These are phyloP conservation scores for Ustilago vetiveriae DNA, from an alignment of 1,284 basidiomycete genomes.

Conservation along the genomic window DNA sequence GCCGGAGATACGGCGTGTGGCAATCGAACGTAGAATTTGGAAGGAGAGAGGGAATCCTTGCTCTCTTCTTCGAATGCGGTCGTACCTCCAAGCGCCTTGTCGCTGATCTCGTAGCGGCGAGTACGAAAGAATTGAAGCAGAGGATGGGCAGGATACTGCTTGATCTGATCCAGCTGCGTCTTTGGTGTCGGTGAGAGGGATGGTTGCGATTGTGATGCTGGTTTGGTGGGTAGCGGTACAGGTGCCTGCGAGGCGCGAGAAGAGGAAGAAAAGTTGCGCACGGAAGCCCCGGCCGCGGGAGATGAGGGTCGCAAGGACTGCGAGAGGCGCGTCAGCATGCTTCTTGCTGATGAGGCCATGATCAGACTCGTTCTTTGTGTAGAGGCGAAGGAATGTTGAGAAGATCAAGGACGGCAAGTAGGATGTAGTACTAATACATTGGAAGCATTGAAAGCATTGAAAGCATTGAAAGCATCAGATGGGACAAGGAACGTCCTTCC, in stretches of 20 bases:
- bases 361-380: neutral
- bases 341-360: slow-evolving; percentile 20
- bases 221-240: slow-evolving; percentile 29
- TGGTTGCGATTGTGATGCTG: slow-evolving; percentile 42
- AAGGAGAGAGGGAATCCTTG: slow-evolving; percentile 19
- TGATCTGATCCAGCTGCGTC: slow-evolving; percentile 40
- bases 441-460: too few relatives aligned
- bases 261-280: slow-evolving; percentile 30
- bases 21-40: slow-evolving; percentile 34
- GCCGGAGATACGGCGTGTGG: slow-evolving; percentile 45
- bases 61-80: slow-evolving; percentile 22
- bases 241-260: slow-evolving; percentile 36
- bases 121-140: slow-evolving; percentile 62
- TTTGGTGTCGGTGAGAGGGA: slow-evolving; percentile 13
- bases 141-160: slow-evolving; percentile 60
- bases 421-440: too few relatives aligned
- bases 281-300: neutral
- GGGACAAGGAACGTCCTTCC: slow-evolving; percentile 5
- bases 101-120: slow-evolving; percentile 26
- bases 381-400: neutral
- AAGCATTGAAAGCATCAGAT: too few relatives aligned
- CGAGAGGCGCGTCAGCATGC: slow-evolving; percentile 19
- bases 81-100: slow-evolving; percentile 26
- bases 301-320: slow-evolving; percentile 24
- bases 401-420: too few relatives aligned